Evolutionary conservation across 2,329 filamentous ascomycete species (phyloP), one percentile per base, ranked within the genome.

Genomic region (Balansia obtecta): DNA sequence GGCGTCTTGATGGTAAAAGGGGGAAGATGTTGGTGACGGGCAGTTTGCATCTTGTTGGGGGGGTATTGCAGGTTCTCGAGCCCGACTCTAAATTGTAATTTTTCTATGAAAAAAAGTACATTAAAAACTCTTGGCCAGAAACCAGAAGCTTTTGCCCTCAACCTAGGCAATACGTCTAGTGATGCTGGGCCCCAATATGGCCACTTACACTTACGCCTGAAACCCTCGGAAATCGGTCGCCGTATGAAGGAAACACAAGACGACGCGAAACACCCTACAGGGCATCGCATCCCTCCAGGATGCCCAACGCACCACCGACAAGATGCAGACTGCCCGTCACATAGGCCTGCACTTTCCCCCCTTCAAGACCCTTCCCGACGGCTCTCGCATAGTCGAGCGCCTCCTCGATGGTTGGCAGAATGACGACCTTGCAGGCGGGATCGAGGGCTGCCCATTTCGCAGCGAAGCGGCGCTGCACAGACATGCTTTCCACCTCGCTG

Each of bases 11-110:
- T 65, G 60, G 53, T 39, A 52, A 53, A 47, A 57, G 63, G 2
- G 72, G 73, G 46, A 71, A 49, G 44, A 79, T 83, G 0, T 68
- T 95, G 50, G 82, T 88, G 10, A 95, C 89, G 13, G 89, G 89
- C 2, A 94, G 88, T 63, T 68, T 95, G 60, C 85, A 95, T 71
- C 73, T 95, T 39, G 88, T 90, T 1, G 88, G 89, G 8, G 86
- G 85, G 11, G 71, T 89, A 44, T 70, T 95, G 48, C 83, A 86
- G 63, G 81, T 86, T 1, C 65, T 94, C 52, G 87, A 73, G 58
- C 71, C 71, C 9, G 66, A 68, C 12, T 58, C 58, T 51, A 58
- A 66, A 55, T 59, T 65, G 40, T 72, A 57, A 38, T 45, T 11
- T 27, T 7, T 11, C 2, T 13, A 13, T n/a, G n/a, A 15, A 38